Conservation (phyloP, 1,284 basidiomycete genomes). For the Apiotrichum sp. region DNA sequence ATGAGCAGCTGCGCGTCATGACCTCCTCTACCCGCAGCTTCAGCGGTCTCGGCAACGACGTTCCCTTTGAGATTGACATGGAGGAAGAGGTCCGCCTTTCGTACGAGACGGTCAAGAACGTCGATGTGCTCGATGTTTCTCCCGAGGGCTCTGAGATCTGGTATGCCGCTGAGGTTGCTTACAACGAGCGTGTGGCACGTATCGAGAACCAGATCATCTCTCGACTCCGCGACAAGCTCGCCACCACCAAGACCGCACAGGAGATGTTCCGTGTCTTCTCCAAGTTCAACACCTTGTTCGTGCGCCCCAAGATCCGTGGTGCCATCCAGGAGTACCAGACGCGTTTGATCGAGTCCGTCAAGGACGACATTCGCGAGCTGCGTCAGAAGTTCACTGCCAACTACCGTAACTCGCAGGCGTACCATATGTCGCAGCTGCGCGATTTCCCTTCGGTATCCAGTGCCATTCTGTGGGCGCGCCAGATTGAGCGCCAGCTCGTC, state of each 20-base stretch:
- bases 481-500: slow-evolving; percentile 92
- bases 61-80: slow-evolving; percentile 72
- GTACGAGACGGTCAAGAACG: slow-evolving; percentile 91
- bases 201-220: slow-evolving; percentile 99
- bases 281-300: slow-evolving; percentile 96
- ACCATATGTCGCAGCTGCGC: slow-evolving; percentile 96
- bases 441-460: slow-evolving; percentile 95
- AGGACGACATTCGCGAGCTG: slow-evolving; percentile 90
- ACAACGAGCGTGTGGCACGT: slow-evolving; percentile 93
- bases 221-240: slow-evolving; percentile 79
- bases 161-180: slow-evolving; percentile 92
- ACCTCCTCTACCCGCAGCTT: slow-evolving; percentile 87
- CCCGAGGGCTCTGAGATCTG: slow-evolving; percentile 96
- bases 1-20: slow-evolving; percentile 96
- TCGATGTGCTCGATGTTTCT: slow-evolving; percentile 92
- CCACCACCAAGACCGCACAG: slow-evolving; percentile 93
- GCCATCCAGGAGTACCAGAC: slow-evolving; percentile 99
- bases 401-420: slow-evolving; percentile 90
- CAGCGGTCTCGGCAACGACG: slow-evolving; percentile 62
- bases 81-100: slow-evolving; percentile 92
- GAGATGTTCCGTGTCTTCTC: slow-evolving; percentile 99
- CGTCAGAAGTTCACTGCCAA: slow-evolving; percentile 97
- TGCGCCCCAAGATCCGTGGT: slow-evolving; percentile 95
- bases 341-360: slow-evolving; percentile 93
- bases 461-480: slow-evolving; percentile 95